These are phyloP conservation scores for Acidiella bohemica DNA, from an alignment of 495 filamentous ascomycete genomes.

Conservation along the genomic window DNA sequence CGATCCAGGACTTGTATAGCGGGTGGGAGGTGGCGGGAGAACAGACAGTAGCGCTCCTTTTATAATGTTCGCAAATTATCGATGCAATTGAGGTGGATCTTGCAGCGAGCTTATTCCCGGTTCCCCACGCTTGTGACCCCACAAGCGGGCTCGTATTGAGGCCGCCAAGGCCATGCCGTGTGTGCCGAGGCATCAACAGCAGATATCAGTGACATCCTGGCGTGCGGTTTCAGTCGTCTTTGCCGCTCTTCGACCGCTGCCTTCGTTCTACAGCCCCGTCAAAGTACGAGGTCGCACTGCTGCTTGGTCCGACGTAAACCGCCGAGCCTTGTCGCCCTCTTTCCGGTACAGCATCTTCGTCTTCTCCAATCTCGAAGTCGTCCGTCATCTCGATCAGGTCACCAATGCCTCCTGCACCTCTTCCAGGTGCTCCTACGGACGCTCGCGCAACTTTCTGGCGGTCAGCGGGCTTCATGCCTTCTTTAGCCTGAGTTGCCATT, in stretches of 20 bases:
- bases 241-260: conserved; percentile 13
- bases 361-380: conserved; percentile 33
- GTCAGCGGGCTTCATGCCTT: conserved; percentile 32
- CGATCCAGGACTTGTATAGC: too few relatives aligned
- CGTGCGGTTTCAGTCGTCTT: conserved; percentile 14
- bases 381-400: conserved; percentile 84
- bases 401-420: conserved; percentile 32
- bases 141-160: too few relatives aligned
- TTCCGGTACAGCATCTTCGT: conserved; percentile 14
- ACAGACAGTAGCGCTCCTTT: too few relatives aligned
- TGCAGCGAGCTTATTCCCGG: not conserved
- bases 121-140: too few relatives aligned
- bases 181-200: not conserved
- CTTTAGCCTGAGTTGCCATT: conserved; percentile 47
- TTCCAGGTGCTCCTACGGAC: conserved; percentile 10
- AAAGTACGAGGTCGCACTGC: conserved; percentile 11
- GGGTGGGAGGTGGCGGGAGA: too few relatives aligned
- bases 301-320: conserved; percentile 1
- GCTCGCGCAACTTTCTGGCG: conserved; percentile 24
- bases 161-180: too few relatives aligned
- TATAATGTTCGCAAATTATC: too few relatives aligned
- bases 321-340: conserved; percentile 11
- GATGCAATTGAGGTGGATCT: not conserved
- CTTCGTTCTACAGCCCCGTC: conserved; percentile 13
- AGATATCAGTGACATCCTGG: not conserved